phyloP scores from a whole-genome alignment of 177 flowering plant species.

The Vitis hybrid region DNA sequence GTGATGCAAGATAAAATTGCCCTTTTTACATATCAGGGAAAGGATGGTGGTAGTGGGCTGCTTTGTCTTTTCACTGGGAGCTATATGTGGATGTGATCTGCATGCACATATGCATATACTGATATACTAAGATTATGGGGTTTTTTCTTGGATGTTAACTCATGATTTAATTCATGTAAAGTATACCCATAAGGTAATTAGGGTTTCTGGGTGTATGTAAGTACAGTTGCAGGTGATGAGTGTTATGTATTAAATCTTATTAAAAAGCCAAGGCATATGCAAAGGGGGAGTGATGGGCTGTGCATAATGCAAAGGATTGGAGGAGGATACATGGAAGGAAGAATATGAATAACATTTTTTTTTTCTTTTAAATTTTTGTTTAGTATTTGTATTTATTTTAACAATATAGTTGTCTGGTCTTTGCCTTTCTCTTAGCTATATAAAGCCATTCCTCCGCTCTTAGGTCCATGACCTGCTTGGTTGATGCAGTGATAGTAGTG shows the following conservation, averaged over 20 bases:
- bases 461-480: constrained; percentile 18
- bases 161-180: no score
- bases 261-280: constrained; percentile 19
- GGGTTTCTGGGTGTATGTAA: background rate
- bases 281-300: constrained; percentile 28
- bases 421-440: constrained; percentile 29
- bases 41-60: background rate
- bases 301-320: constrained; percentile 28
- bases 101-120: no score
- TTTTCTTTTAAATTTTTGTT: background rate
- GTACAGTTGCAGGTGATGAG: background rate
- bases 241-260: background rate
- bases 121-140: no score
- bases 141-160: no score
- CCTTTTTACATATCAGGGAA: background rate
- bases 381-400: background rate
- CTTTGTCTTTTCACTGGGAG: no score
- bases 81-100: no score
- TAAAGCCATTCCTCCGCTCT: constrained; percentile 25
- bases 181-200: no score
- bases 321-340: constrained; percentile 11
- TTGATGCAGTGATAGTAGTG: no score
- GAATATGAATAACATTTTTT: constrained; percentile 36
- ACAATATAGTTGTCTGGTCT: constrained; percentile 6
- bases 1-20: background rate